Conservation (phyloP, 1,139 yeast species). For the Candida tropicalis region DNA sequence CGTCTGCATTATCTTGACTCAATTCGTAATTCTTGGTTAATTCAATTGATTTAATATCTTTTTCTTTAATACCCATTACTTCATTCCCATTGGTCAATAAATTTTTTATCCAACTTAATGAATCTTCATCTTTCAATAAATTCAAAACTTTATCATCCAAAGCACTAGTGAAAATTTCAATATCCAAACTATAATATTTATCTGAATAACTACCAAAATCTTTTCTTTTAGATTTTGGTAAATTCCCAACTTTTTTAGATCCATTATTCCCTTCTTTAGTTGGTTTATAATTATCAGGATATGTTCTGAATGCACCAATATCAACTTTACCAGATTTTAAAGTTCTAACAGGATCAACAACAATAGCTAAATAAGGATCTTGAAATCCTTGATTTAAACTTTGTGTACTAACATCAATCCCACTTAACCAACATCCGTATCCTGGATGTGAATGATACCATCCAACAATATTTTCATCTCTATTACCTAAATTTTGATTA, state of each 20-base stretch:
- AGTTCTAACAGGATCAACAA: slow-evolving; percentile 81
- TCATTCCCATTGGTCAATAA: slow-evolving; percentile 15
- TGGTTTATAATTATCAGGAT: slow-evolving; percentile 45
- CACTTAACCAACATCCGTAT: slow-evolving; percentile 92
- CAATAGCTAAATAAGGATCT: slow-evolving; percentile 89
- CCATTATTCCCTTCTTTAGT: slow-evolving; percentile 4
- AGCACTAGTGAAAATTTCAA: slow-evolving; percentile 61
- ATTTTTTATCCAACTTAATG: slow-evolving; percentile 43
- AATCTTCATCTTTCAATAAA: slow-evolving; percentile 43
- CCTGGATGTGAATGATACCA: slow-evolving; percentile 99
- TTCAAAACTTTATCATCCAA: slow-evolving; percentile 52
- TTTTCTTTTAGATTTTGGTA: slow-evolving; percentile 49
- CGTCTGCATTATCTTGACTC: slow-evolving; percentile 10
- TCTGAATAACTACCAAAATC: slow-evolving; percentile 76
- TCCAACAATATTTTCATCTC: slow-evolving; percentile 70
- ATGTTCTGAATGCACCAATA: slow-evolving; percentile 91
- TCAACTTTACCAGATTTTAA: slow-evolving; percentile 67
- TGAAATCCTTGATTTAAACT: slow-evolving; percentile 82
- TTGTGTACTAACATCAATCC: slow-evolving; percentile 89
- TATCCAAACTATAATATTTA: slow-evolving; percentile 69
- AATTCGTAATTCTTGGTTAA: slow-evolving; percentile 15
- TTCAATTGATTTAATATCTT: slow-evolving; percentile 11
- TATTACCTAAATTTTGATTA: slow-evolving; percentile 38
- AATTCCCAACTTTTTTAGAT: slow-evolving; percentile 2
- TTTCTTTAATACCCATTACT: slow-evolving; percentile 9